Base-by-base conservation (phyloP, 2,329 filamentous ascomycete species). In the Talaromyces sp. region DNA sequence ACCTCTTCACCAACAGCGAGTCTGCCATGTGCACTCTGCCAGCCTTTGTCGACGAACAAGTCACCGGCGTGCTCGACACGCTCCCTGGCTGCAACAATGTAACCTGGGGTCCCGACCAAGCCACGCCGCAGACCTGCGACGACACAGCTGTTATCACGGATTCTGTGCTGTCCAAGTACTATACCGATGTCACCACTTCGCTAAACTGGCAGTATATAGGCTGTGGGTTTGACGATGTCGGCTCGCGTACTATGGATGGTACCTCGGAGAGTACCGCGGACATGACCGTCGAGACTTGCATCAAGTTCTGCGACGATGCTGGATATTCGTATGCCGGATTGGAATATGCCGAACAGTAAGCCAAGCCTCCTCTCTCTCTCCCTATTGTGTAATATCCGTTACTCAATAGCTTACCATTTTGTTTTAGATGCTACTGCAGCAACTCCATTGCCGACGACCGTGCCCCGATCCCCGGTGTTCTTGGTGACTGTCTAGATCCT, bases 121-220 rank as follows among this genome's bases (percentile, higher is more conserved):
- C 66, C 16, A 61, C 65, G 18, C 59, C 62, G 16, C 61, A 64
- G 31, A 65, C 62, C 59, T 70, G 68, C 53, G 64, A 66, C 4
- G 52, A 61, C 33, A 52, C 7, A 4, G 18, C 57, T 28, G 36
- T 57, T 4, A 60, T 59, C 36, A 54, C 57, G 16, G 57, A 59
- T 44, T n/a, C 33, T 16, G 55, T 58, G 47, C 27, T 61, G 33
- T 18, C 40, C 6, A 57, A 57, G 1, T 73, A 74, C 63, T 80
- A 77, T 65, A 75, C 73, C 23, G 75, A 82, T 57, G 71, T 81
- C 30, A 81, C 79, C 3, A 66, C 66, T 28, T 76, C 82, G 52
- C 76, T 78, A 59, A 78, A 81, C 53, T 90, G 87, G 79, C 76
- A 78, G 51, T 82, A 85, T 65, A 70, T 83, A n/a, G 88, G 88